phyloP scores from a whole-genome alignment of 495 filamentous ascomycete genomes.

The Tuber melanosporum region DNA sequence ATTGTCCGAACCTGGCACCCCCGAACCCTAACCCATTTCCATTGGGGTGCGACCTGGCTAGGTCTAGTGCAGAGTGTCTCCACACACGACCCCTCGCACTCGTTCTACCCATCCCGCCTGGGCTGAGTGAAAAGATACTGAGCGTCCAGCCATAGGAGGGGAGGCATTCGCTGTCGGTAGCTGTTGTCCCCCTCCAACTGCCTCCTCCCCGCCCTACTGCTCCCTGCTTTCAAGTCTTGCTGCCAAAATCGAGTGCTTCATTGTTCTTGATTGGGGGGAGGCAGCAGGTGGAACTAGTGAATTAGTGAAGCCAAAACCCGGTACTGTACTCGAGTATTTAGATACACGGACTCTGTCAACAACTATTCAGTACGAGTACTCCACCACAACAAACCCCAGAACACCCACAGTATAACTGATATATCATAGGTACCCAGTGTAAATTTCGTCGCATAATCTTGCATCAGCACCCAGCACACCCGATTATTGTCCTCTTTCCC shows the following conservation, averaged over 20 bases:
- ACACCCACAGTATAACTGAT: conserved; percentile 5
- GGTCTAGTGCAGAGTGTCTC: conserved; percentile 31
- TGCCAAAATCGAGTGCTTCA: conserved; percentile 28
- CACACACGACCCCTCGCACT: conserved; percentile 24
- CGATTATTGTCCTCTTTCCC: conserved; percentile 15
- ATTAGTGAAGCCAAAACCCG: conserved; percentile 1
- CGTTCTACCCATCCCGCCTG: conserved; percentile 12
- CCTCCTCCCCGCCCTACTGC: conserved; percentile 2
- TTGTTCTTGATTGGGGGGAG: conserved; percentile 26
- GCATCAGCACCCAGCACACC: conserved; percentile 15
- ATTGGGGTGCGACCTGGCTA: conserved; percentile 15
- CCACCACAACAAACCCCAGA: conserved; percentile 13
- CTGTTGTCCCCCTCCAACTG: conserved; percentile 4
- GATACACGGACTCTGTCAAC: neutral
- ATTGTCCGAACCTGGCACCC: conserved; percentile 14
- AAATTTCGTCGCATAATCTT: conserved; percentile 12
- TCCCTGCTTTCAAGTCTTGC: conserved; percentile 7
- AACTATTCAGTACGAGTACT: neutral
- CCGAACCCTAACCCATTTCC: conserved; percentile 35
- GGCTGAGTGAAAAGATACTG: conserved; percentile 19
- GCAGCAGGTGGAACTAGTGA: conserved; percentile 17
- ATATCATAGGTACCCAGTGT: neutral
- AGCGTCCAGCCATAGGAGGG: conserved; percentile 27
- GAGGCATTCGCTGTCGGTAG: conserved; percentile 21
- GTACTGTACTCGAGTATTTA: neutral